phyloP scores from a whole-genome alignment of 1,284 basidiomycete genomes.

The Takashimella koratensis region DNA sequence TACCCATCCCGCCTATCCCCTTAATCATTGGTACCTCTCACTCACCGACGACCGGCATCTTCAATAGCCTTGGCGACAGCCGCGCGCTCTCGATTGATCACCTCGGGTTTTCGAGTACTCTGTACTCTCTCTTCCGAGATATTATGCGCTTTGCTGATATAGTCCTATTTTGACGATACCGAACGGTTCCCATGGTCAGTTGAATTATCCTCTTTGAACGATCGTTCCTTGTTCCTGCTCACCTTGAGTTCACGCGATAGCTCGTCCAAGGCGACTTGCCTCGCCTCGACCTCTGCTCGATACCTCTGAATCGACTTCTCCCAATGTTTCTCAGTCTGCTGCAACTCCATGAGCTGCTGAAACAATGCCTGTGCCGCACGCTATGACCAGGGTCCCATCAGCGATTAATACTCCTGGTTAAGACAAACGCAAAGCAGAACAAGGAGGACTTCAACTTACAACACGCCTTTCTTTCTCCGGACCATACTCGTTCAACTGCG shows the following conservation, averaged over 20 bases:
- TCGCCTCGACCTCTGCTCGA: neutral
- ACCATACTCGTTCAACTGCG: neutral
- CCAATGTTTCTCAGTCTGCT: neutral
- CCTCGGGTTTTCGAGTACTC: conserved; percentile 57
- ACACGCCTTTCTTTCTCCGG: neutral
- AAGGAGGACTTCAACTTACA: no score
- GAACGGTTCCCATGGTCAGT: no score
- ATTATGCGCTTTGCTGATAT: conserved; percentile 15
- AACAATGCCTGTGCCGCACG: no score
- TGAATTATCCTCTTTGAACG: no score
- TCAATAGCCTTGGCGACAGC: conserved; percentile 64
- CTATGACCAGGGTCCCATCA: no score
- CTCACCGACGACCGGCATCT: conserved; percentile 64
- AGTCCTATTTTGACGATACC: conserved; percentile 18
- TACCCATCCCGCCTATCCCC: no score
- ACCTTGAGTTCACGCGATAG: neutral
- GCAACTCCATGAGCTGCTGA: neutral
- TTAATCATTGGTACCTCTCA: no score
- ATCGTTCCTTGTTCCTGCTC: neutral
- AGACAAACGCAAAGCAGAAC: no score
- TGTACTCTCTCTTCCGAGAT: conserved; percentile 56
- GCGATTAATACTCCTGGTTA: no score
- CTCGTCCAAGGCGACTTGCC: neutral
- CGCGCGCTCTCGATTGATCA: conserved; percentile 61
- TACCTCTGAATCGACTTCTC: neutral